Evolutionary conservation across 1,284 basidiomycete species (phyloP), one percentile per base, ranked within the genome.

Genomic region (Cryptococcus wingfieldii): DNA sequence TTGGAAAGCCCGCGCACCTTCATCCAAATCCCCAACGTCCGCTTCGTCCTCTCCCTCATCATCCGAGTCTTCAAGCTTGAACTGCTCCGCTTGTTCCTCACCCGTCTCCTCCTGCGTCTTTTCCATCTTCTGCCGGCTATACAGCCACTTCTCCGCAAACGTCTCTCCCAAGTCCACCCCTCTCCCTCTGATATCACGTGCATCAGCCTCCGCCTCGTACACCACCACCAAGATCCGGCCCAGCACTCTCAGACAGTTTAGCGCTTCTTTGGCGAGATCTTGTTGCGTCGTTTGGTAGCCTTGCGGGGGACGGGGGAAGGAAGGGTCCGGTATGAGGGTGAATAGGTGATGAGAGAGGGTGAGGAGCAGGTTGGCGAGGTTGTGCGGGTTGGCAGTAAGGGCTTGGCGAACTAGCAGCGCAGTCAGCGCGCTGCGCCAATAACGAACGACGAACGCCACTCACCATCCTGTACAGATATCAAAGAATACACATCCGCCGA

Each of bases 401-500:
- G 89, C 87, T 64, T 86, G 83, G 42, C 88, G 85, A 62, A 95
- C 90, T 90, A 31, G 41, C 19, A 10, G 10, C 38, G 37, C 14
- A 38, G 23, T 47, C 38, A 58, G 41, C 19, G 38, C 34, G 12
- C 45, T 45, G 34, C 25, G 16, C 27, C 9, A 28, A 16, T 5
- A 34, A 10, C 25, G 1, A 27, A 48, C 25, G n/a, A 47, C 5
- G 7, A 28, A 45, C 19, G 51, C 14, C 27, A 79, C 87, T 61
- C 78, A 92, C 90, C 83, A 68, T 94, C 90, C 66, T 89, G 85
- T 1, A 87, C 84, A 6, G 88, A 85, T 62, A 96, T 86, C 55
- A 95, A 82, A 27, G 89, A 87, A 77, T 89, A 90, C 18, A 92
- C 89, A 70, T 95, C 92, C 0, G 89, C 87, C 0, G 89, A 82